Evolutionary conservation across 441 rosid genomes (phyloP), one percentile per base, ranked within the genome.

Genomic region (Euphorbia celastroides): DNA sequence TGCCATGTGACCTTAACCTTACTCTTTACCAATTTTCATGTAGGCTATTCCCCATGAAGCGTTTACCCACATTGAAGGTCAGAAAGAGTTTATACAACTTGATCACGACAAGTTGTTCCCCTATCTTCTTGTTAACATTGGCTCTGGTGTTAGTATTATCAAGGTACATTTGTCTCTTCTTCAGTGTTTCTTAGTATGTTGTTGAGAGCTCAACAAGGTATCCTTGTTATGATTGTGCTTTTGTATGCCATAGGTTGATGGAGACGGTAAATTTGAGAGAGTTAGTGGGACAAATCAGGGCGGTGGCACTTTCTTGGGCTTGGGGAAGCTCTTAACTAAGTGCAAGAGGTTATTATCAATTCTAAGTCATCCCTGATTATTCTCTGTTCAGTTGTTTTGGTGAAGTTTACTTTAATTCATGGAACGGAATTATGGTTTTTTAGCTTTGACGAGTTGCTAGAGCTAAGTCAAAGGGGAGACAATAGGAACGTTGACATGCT

Each of bases 41-140:
- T 74, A 95, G 99, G 99, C 99, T 72, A 89, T 90, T 81, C 93
- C 95, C 58, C 98, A 95, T 82, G 99, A 95, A 83, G 99, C 99
- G 77, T 92, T 85, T 74, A 95, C 98, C 1, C 96, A 92, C 81
- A 82, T 83, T 84, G 97, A 95, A 74, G 93, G 96, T 65, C 86
- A 78, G 62, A 95, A 95, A 81, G 93, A 92, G 75, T 95, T 95
- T 81, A 93, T 90, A 69, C 99, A 90, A 86, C 83, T 95, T 67
- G 98, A 95, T 72, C 77, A 75, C n/a, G 89, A 90, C 77, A 97
- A 95, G 50, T 61, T 95, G 83, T 95, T 84, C 62, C 99, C 97
- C 63, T 95, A 95, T 88, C 99, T 95, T 75, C 97, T 95, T 56
- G 99, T 92, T 30, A 95, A 95, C 73, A 74, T 95, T 70, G 99